Conservation (phyloP, 495 filamentous ascomycete genomes). For the Penicillium pancosmium region DNA sequence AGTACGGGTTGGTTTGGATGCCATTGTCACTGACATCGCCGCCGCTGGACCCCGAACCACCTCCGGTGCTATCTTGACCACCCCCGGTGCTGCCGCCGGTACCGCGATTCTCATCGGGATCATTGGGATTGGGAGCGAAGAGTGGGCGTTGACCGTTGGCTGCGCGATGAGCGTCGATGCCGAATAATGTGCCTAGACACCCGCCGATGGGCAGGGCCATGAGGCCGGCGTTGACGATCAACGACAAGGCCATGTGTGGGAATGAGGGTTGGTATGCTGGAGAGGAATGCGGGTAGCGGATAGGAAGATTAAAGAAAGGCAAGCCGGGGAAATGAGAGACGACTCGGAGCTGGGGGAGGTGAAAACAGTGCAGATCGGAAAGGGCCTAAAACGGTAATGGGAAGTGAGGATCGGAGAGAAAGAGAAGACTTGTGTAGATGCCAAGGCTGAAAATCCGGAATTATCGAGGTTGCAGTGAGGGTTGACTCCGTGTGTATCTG, state of each 20-base stretch:
- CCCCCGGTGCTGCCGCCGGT: slow-evolving; percentile 8
- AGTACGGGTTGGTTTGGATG: slow-evolving; percentile 22
- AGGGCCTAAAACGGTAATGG: neutral
- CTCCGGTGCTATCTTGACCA: slow-evolving; percentile 18
- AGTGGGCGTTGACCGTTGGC: slow-evolving; percentile 31
- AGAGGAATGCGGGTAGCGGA: neutral
- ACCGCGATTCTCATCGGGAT: slow-evolving; percentile 4
- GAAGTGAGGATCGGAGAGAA: neutral
- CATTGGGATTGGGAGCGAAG: slow-evolving; percentile 21
- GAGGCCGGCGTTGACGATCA: slow-evolving; percentile 41
- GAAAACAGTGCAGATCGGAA: neutral
- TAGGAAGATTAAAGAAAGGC: neutral
- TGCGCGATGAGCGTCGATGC: slow-evolving; percentile 40
- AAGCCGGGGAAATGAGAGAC: neutral
- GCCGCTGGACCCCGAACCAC: slow-evolving; percentile 17
- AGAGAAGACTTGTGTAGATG: neutral
- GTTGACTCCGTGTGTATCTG: neutral
- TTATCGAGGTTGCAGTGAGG: neutral
- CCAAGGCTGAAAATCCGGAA: neutral
- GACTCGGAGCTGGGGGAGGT: no score
- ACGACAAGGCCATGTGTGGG: slow-evolving; percentile 27
- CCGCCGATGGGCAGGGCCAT: slow-evolving; percentile 43
- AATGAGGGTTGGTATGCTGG: slow-evolving; percentile 1
- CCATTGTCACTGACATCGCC: slow-evolving; percentile 18
- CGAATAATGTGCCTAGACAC: slow-evolving; percentile 39